A percentile compares a stretch with the other conserved stretches of the same genome.
These are phyloP conservation scores for Knoxia roxburghii DNA, from an alignment of 257 asterid genomes.

Conservation along the genomic window DNA sequence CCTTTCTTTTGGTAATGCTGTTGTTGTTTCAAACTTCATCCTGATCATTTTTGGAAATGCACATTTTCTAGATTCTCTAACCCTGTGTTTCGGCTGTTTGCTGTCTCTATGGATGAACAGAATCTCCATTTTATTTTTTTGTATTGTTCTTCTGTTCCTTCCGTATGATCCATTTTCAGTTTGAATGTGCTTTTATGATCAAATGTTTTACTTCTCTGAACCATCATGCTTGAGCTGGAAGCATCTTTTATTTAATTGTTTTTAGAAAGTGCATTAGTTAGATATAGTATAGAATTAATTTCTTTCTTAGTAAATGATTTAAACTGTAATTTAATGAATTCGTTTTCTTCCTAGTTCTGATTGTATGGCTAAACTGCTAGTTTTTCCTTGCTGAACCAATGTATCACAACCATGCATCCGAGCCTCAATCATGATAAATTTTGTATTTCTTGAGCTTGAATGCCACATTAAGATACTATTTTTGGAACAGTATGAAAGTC, in stretches of 20 bases:
- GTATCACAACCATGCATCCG: background rate
- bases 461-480: constrained; percentile 1
- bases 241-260: background rate
- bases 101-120: constrained; percentile 15
- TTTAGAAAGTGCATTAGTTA: background rate
- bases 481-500: background rate
- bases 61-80: constrained; percentile 23
- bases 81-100: constrained; percentile 14
- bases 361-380: constrained; percentile 2
- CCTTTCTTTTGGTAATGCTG: constrained; percentile 3
- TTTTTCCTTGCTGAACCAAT: background rate
- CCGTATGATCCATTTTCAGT: background rate
- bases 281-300: background rate
- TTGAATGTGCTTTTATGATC: background rate
- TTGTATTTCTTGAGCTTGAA: background rate
- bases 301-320: background rate
- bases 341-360: constrained; percentile 12
- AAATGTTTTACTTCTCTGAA: background rate
- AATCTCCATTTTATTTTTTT: background rate
- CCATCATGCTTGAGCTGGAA: background rate
- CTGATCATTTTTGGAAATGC: constrained; percentile 11
- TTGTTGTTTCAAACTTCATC: background rate
- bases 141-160: background rate
- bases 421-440: background rate
- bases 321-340: constrained; percentile 1